Percentiles rank a stretch among this genome's conserved stretches.
phyloP scores from a whole-genome alignment of 352 stramenopile genomes.

The Pythium coloratum region DNA sequence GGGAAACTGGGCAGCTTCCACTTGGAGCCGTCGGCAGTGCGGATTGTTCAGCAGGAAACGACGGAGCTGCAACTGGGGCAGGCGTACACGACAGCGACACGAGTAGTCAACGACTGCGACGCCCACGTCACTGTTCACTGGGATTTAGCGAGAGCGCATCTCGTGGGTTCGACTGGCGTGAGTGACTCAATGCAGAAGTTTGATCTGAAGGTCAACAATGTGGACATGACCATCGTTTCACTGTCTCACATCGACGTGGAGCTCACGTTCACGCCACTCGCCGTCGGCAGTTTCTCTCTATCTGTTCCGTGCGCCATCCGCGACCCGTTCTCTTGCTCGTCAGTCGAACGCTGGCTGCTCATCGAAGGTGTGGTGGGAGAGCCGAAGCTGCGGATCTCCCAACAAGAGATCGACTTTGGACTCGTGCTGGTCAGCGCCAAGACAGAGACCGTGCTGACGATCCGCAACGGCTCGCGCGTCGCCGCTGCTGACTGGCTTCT shows the following conservation, averaged over 20 bases:
- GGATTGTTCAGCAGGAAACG: not conserved
- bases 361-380: conserved; percentile 46
- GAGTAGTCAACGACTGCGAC: conserved; percentile 37
- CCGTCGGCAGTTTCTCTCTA: conserved; percentile 44
- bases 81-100: conserved; percentile 13
- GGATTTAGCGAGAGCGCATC: conserved; percentile 21
- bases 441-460: conserved; percentile 34
- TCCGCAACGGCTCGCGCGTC: conserved; percentile 36
- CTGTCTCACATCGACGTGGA: conserved; percentile 17
- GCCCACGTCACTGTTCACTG: conserved; percentile 36
- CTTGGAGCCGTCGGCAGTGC: conserved; percentile 6
- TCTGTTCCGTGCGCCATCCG: conserved; percentile 43
- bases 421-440: conserved; percentile 62
- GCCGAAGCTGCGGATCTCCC: conserved; percentile 46
- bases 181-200: not conserved
- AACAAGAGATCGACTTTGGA: conserved; percentile 68
- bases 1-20: conserved; percentile 20
- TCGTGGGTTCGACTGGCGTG: not conserved
- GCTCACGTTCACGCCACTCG: conserved; percentile 44
- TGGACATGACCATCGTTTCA: conserved; percentile 16
- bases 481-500: conserved; percentile 45
- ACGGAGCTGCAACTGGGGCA: conserved; percentile 1
- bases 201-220: not conserved
- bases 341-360: conserved; percentile 52
- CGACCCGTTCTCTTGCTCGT: not conserved